Evolutionary conservation across 2,329 filamentous ascomycete genomes (phyloP).

Genomic region (Fusarium nanum): DNA sequence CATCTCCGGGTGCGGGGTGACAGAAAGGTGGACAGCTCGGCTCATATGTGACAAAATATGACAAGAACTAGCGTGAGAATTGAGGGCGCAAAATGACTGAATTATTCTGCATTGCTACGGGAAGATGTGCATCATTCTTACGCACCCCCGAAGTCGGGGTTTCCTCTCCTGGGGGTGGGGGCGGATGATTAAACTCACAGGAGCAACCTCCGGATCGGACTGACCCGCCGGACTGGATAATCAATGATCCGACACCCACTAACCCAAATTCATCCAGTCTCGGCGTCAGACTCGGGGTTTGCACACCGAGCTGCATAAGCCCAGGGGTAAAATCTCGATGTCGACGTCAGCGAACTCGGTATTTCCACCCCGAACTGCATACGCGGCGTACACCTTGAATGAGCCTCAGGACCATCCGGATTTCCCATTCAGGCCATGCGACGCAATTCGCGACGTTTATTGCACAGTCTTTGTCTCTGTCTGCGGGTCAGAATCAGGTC

Average conservation of each 20-base stretch:
- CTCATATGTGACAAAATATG: background rate
- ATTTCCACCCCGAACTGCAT: background rate
- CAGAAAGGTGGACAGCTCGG: background rate
- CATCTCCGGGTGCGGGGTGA: background rate
- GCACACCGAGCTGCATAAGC: conserved; percentile 4
- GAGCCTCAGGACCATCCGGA: conserved; percentile 32
- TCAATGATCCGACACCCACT: background rate
- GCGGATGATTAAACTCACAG: conserved; percentile 11
- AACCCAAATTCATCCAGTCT: background rate
- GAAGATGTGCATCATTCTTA: background rate
- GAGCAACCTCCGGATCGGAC: conserved; percentile 3
- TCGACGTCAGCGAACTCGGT: conserved; percentile 17
- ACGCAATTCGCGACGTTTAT: conserved; percentile 16
- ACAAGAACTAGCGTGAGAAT: rapidly evolving
- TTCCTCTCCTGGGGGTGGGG: conserved; percentile 25
- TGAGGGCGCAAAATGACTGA: background rate
- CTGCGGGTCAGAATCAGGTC: conserved; percentile 21
- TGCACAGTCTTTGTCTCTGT: conserved; percentile 6
- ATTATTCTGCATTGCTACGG: background rate
- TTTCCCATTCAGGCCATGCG: conserved; percentile 24
- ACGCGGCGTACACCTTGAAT: background rate
- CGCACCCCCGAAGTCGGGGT: conserved; percentile 4
- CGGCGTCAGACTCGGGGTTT: background rate
- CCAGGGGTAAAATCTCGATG: conserved; percentile 11
- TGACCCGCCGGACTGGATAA: background rate